phyloP scores from a whole-genome alignment of 1,139 yeast species.

The Saccharomyces pastorianus region DNA sequence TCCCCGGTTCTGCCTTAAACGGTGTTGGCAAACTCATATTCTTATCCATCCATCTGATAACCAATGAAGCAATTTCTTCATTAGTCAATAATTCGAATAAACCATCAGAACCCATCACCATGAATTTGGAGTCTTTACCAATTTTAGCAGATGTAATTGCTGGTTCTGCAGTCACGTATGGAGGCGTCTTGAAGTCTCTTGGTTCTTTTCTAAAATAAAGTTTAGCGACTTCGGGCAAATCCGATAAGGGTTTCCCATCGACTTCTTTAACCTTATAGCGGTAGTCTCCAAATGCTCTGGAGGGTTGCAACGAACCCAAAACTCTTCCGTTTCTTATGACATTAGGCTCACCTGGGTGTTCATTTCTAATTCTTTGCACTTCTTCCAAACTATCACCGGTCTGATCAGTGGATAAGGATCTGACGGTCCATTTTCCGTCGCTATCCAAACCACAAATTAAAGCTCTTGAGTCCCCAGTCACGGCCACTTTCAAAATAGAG shows the following conservation, averaged over 20 bases:
- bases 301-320: conserved; percentile 90
- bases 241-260: conserved; percentile 36
- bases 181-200: conserved; percentile 74
- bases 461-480: conserved; percentile 94
- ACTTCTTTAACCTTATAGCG: conserved; percentile 72
- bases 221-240: conserved; percentile 70
- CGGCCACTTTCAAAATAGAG: conserved; percentile 74
- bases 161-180: conserved; percentile 96
- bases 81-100: conserved; percentile 84
- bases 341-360: conserved; percentile 86
- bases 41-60: conserved; percentile 87
- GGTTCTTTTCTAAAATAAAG: conserved; percentile 84
- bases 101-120: conserved; percentile 94
- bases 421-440: conserved; percentile 74
- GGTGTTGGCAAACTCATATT: conserved; percentile 40
- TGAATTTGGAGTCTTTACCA: conserved; percentile 68
- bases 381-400: conserved; percentile 90
- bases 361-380: conserved; percentile 71
- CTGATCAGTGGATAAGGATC: conserved; percentile 82
- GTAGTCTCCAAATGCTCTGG: conserved; percentile 96
- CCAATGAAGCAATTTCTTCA: conserved; percentile 87
- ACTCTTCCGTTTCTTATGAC: conserved; percentile 84
- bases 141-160: conserved; percentile 78
- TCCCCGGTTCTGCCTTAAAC: conserved; percentile 35
- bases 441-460: conserved; percentile 66